Evolutionary conservation across 192 early-diverging fungal genomes (phyloP).

Genomic region (Jimgerdemannia flammicorona): DNA sequence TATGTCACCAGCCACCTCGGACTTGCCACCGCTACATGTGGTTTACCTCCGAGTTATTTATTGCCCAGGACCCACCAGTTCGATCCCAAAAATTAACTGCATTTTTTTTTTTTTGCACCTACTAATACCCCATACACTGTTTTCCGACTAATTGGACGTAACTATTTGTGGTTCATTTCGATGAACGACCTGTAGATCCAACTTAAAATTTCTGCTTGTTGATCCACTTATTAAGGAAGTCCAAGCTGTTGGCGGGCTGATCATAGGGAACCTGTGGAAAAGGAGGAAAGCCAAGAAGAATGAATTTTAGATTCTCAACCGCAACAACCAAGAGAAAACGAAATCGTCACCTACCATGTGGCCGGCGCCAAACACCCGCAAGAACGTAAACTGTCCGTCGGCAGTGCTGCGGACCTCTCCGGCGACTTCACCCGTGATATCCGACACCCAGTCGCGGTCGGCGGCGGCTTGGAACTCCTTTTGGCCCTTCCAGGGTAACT

Average conservation of each 20-base stretch:
- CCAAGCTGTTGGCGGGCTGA: slow-evolving; percentile 74
- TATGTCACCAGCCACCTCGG: too few relatives aligned
- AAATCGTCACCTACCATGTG: slow-evolving; percentile 59
- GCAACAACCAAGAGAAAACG: neutral
- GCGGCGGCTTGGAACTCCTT: slow-evolving; percentile 60
- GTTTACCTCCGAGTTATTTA: too few relatives aligned
- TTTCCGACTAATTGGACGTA: too few relatives aligned
- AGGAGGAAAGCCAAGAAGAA: neutral
- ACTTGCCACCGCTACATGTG: too few relatives aligned
- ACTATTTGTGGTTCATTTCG: neutral
- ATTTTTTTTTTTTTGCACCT: too few relatives aligned
- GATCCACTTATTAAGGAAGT: slow-evolving; percentile 90
- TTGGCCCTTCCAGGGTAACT: slow-evolving; percentile 81
- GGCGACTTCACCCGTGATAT: slow-evolving; percentile 34
- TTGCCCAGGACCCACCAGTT: too few relatives aligned
- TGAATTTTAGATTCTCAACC: neutral
- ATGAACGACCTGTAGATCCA: neutral
- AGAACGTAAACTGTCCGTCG: slow-evolving; percentile 72
- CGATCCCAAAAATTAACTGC: too few relatives aligned
- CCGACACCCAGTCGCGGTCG: slow-evolving; percentile 72
- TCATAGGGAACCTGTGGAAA: slow-evolving; percentile 72
- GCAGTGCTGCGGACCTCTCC: slow-evolving; percentile 64
- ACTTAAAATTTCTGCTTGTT: slow-evolving; percentile 11
- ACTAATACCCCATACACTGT: too few relatives aligned
- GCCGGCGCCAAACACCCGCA: slow-evolving; percentile 83